These are phyloP conservation scores for Diplodia scrobiculata DNA, from an alignment of 2,329 filamentous ascomycete species.

Conservation along the genomic window DNA sequence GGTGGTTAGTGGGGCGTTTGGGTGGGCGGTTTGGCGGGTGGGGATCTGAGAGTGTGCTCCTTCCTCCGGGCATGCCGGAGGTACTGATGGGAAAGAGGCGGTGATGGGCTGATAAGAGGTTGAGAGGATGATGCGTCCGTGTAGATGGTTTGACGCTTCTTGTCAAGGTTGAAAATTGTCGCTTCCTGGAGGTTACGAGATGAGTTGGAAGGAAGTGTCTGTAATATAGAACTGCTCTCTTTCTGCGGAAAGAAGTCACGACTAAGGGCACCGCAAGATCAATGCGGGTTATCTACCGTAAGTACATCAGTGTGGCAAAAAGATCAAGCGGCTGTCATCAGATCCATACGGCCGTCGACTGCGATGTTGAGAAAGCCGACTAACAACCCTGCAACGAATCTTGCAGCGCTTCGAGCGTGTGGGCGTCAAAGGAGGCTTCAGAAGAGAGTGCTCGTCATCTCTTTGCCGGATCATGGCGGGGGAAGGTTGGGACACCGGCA, in stretches of 20 bases:
- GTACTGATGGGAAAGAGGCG: not conserved
- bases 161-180: not conserved
- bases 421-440: not conserved
- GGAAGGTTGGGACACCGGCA: not conserved
- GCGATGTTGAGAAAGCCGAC: not conserved
- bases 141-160: not conserved
- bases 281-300: no score
- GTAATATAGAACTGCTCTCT: not conserved
- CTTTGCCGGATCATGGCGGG: not conserved
- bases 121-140: not conserved
- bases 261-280: not conserved
- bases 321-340: no score
- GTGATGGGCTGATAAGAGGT: not conserved
- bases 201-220: not conserved
- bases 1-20: constrained; percentile 41
- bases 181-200: not conserved
- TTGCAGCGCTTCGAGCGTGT: not conserved
- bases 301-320: no score
- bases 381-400: not conserved
- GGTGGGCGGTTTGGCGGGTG: constrained; percentile 38
- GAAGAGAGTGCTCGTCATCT: not conserved
- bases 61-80: no score
- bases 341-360: not conserved
- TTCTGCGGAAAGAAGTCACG: not conserved
- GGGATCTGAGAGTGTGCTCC: not conserved